These are phyloP conservation scores for Fusarium sp. DNA, from an alignment of 2,329 filamentous ascomycete genomes.

Conservation along the genomic window DNA sequence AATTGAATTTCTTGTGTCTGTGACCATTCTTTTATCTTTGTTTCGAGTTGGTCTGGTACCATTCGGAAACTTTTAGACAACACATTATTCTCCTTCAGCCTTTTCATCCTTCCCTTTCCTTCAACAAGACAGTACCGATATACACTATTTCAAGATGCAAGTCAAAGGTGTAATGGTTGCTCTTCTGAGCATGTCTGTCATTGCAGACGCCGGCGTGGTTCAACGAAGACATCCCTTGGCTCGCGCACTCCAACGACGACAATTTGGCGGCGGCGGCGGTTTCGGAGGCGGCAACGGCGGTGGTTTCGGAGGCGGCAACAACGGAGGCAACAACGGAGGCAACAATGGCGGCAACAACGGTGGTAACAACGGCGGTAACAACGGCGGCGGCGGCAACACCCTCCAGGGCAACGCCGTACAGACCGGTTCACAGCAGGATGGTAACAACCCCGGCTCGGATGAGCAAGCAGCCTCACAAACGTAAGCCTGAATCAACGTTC, in stretches of 20 bases:
- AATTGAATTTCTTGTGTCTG: constrained; percentile 52
- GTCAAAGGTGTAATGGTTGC: constrained; percentile 61
- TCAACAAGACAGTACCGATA: constrained; percentile 40
- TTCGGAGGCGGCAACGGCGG: constrained; percentile 34
- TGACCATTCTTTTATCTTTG: constrained; percentile 57
- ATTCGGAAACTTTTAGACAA: constrained; percentile 38
- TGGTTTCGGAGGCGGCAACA: constrained; percentile 33
- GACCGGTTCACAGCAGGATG: constrained; percentile 61
- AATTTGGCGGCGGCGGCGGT: constrained; percentile 48
- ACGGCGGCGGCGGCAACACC: constrained; percentile 43
- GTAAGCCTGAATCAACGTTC: constrained; percentile 51
- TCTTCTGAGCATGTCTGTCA: constrained; percentile 60
- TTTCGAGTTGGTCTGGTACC: constrained; percentile 63
- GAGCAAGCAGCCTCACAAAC: constrained; percentile 65
- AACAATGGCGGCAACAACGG: constrained; percentile 42
- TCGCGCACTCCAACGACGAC: constrained; percentile 55
- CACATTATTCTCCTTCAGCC: constrained; percentile 19
- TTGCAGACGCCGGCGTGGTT: constrained; percentile 60
- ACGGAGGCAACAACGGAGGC: constrained; percentile 43
- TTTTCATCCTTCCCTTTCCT: constrained; percentile 22
- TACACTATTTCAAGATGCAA: constrained; percentile 58
- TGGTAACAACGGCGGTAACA: constrained; percentile 39
- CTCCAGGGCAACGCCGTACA: constrained; percentile 60
- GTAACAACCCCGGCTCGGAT: constrained; percentile 56
- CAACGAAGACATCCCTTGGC: constrained; percentile 52